Percentiles rank a stretch among this genome's conserved stretches.
These are phyloP conservation scores for Wickerhamomyces sydowiorum DNA, from an alignment of 805 yeast species.

Conservation along the genomic window DNA sequence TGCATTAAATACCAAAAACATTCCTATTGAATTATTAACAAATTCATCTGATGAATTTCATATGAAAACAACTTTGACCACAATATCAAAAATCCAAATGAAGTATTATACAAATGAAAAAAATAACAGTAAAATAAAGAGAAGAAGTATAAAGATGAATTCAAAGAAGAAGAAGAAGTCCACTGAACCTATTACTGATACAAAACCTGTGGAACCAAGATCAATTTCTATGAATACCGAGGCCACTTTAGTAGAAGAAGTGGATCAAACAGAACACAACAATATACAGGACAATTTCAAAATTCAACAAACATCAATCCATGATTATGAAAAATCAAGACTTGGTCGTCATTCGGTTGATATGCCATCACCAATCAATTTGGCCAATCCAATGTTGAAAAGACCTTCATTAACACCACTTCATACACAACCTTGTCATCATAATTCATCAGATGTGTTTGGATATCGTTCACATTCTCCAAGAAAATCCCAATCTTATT, in stretches of 20 bases:
- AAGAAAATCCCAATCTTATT: constrained; percentile 19
- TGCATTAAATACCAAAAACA: constrained; percentile 7
- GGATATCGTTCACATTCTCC: constrained; percentile 14
- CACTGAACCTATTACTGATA: not conserved
- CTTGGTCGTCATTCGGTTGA: not conserved
- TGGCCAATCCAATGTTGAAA: not conserved
- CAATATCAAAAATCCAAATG: constrained; percentile 20
- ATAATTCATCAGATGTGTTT: constrained; percentile 7
- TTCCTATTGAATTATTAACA: constrained; percentile 19
- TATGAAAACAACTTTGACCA: constrained; percentile 15
- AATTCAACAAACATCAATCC: not conserved
- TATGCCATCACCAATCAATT: not conserved
- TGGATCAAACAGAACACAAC: not conserved
- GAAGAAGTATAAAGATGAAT: constrained; percentile 18
- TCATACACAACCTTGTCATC: constrained; percentile 7
- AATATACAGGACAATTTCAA: not conserved
- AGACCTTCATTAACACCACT: constrained; percentile 12
- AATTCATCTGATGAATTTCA: constrained; percentile 4
- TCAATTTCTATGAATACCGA: constrained; percentile 15
- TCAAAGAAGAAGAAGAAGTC: constrained; percentile 3
- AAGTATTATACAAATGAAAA: constrained; percentile 20
- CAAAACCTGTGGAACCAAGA: constrained; percentile 1
- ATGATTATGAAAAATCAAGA: not conserved
- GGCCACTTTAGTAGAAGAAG: constrained; percentile 14
- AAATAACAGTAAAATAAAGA: constrained; percentile 12